Evolutionary conservation across 495 filamentous ascomycete genomes (phyloP).

Genomic region (Podospora australis): DNA sequence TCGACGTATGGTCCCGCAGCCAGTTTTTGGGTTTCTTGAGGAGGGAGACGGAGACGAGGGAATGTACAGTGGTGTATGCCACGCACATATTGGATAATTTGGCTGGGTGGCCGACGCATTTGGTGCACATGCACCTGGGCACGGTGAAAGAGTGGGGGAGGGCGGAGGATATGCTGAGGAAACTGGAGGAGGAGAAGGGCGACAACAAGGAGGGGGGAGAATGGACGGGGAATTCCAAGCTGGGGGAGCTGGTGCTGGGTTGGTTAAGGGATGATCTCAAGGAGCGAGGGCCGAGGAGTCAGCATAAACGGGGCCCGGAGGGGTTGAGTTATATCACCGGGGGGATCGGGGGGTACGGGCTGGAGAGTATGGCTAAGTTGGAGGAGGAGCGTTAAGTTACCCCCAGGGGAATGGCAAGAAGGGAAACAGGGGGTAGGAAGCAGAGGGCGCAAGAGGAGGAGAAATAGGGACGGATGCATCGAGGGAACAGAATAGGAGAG

Average conservation of each 20-base stretch:
- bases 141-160: constrained; percentile 76
- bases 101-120: constrained; percentile 85
- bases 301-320: constrained; percentile 51
- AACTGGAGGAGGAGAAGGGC: constrained; percentile 31
- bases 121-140: constrained; percentile 90
- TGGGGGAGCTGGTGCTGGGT: constrained; percentile 77
- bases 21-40: constrained; percentile 86
- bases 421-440: too few relatives aligned
- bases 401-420: too few relatives aligned
- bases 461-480: too few relatives aligned
- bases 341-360: constrained; percentile 76
- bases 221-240: constrained; percentile 61
- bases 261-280: constrained; percentile 83
- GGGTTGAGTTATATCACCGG: constrained; percentile 64
- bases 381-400: constrained; percentile 3
- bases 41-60: constrained; percentile 71
- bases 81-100: constrained; percentile 95
- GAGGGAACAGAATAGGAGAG: too few relatives aligned
- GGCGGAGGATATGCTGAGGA: constrained; percentile 45
- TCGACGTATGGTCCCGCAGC: constrained; percentile 76
- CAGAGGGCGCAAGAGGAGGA: too few relatives aligned
- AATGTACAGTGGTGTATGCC: constrained; percentile 92
- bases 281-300: constrained; percentile 68
- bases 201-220: constrained; percentile 34
- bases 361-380: constrained; percentile 48